Base-by-base conservation (phyloP, 441 rosid species). In the Pelargonium myrrhifolium region DNA sequence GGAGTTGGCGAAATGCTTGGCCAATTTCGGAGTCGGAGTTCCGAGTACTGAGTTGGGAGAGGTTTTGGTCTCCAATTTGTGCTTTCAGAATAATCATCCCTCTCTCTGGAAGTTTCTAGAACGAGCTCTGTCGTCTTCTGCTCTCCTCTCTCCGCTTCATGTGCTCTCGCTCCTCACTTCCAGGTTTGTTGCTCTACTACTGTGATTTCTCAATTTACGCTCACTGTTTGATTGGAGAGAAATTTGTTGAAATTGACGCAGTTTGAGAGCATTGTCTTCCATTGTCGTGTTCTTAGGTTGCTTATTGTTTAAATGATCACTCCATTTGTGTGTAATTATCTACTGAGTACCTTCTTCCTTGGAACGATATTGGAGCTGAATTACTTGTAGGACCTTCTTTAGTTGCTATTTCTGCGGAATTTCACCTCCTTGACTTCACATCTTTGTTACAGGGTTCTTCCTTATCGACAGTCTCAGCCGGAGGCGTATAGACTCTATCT, bases 61-160 rank as follows among this genome's bases (percentile, higher is more conserved):
- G 42, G 49, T 78, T 3, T 37, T 87, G 18, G 87, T 82, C 14
- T 74, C 83, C 5, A 70, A 67, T 43, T 78, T 85, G 37, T 85
- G 88, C 59, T 79, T 82, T 73, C 60, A 74, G 26, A 71, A 79
- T 68, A 77, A 77, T 63, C 76, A 72, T 42, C 86, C 90, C 21
- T 80, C 79, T 0, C 71, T 82, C n/a, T 87, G 90, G 90, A 87
- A 85, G 72, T 76, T 85, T 55, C 75, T 87, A 2, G 82, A 84
- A 9, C 78, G 77, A 28, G 79, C 85, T 9, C 68, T 87, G 24
- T 74, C 84, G 40, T 82, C 78, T 59, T 12, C 11, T n/a, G 77
- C 73, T 66, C 82, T 82, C 55, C 66, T 87, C 26, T 85, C 73
- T 1, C 80, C 87, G 20, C 71, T 85, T 31, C 93, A 84, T 18